phyloP scores from a whole-genome alignment of 257 asterid species.

The Pogostemon cablin region DNA sequence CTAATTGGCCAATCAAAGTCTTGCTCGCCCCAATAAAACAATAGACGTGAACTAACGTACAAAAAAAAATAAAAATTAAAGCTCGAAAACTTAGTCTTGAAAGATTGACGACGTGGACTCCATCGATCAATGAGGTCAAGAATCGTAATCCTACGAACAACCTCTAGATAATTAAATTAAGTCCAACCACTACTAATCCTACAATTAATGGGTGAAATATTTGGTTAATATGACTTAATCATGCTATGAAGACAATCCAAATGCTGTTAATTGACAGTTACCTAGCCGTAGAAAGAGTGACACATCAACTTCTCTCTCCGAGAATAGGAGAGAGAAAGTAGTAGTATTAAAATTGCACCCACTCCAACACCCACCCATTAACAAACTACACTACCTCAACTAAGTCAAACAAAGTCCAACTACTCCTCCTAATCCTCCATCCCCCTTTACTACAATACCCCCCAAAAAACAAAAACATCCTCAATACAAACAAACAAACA shows the following conservation, averaged over 20 bases:
- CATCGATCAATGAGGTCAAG: too few species aligned
- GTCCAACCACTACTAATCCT: too few species aligned
- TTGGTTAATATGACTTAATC: neutral
- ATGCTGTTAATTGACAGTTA: constrained; percentile 31
- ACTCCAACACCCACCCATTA: constrained; percentile 52
- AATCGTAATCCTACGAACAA: too few species aligned
- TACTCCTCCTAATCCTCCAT: constrained; percentile 23
- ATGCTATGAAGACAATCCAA: neutral
- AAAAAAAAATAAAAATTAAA: too few species aligned
- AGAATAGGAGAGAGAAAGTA: neutral
- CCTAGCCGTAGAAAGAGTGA: constrained; percentile 34
- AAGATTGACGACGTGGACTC: too few species aligned
- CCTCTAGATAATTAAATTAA: too few species aligned
- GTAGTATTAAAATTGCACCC: constrained; percentile 28
- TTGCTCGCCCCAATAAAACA: too few species aligned
- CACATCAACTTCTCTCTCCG: constrained; percentile 28
- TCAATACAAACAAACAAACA: neutral
- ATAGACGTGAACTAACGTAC: too few species aligned
- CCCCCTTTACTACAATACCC: constrained; percentile 30
- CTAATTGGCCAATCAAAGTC: too few species aligned
- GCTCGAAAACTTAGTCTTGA: too few species aligned
- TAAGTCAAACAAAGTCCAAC: constrained; percentile 25
- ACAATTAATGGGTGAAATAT: too few species aligned
- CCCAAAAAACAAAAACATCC: neutral
- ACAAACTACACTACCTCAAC: constrained; percentile 23